These are phyloP conservation scores for Digitaria exilis DNA, from an alignment of 202 grass and related monocot species.

Conservation along the genomic window DNA sequence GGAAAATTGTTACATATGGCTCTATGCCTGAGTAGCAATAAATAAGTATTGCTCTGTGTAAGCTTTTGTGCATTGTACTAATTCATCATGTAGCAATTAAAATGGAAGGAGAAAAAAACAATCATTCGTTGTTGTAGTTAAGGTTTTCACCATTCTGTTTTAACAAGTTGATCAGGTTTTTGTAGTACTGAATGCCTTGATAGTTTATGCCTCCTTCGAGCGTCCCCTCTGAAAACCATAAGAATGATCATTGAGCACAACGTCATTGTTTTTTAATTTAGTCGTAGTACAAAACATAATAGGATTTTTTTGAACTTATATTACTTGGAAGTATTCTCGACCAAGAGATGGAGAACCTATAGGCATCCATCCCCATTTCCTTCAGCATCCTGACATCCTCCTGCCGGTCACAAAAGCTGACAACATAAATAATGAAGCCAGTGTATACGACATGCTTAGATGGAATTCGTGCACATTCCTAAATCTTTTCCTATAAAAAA, in stretches of 20 bases:
- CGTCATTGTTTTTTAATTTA: not conserved
- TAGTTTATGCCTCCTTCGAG: slow-evolving; percentile 10
- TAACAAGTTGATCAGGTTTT: slow-evolving; percentile 21
- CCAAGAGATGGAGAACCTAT: slow-evolving; percentile 67
- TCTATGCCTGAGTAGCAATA: not conserved
- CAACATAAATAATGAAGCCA: not conserved
- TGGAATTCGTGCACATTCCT: too few species aligned
- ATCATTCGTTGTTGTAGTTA: not conserved
- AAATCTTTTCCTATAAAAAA: not conserved
- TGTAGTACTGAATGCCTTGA: slow-evolving; percentile 27
- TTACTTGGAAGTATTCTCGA: slow-evolving; percentile 70
- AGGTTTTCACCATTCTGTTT: not conserved
- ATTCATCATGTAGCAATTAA: not conserved
- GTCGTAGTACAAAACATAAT: not conserved
- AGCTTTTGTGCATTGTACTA: not conserved
- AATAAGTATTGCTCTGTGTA: not conserved
- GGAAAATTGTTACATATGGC: slow-evolving; percentile 34
- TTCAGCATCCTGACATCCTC: slow-evolving; percentile 55
- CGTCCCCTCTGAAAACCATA: not conserved
- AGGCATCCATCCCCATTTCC: slow-evolving; percentile 65
- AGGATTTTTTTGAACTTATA: not conserved
- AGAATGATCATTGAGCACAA: not conserved
- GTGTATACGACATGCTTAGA: not conserved
- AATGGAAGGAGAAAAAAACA: not conserved
- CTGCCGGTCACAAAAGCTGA: slow-evolving; percentile 25